Percentiles rank a stretch among this genome's conserved stretches.
These are phyloP conservation scores for Alternaria alternata DNA, from an alignment of 2,329 filamentous ascomycete genomes.

Conservation along the genomic window DNA sequence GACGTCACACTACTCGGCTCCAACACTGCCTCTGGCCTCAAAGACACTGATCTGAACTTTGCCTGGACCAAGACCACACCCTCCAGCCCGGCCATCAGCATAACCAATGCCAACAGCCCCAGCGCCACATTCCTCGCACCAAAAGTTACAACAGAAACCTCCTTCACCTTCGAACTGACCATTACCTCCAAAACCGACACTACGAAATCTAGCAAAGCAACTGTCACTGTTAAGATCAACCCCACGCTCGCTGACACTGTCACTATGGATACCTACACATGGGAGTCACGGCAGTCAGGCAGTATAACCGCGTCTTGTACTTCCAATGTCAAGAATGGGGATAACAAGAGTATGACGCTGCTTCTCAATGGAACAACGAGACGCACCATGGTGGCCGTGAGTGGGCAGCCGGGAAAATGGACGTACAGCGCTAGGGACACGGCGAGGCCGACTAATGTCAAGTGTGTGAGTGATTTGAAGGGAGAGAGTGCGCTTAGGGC, in stretches of 20 bases:
- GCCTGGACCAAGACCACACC: conserved; percentile 43
- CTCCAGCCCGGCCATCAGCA: conserved; percentile 24
- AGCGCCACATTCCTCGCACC: conserved; percentile 37
- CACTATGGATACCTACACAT: conserved; percentile 45
- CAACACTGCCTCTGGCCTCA: conserved; percentile 34
- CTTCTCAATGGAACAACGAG: conserved; percentile 34
- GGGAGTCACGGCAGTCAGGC: conserved; percentile 39
- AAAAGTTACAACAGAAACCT: conserved; percentile 27
- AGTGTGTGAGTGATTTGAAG: conserved; percentile 35
- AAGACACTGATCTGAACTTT: conserved; percentile 39
- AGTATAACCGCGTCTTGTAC: conserved; percentile 44
- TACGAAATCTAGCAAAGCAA: conserved; percentile 33
- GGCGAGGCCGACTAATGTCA: conserved; percentile 40
- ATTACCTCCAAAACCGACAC: conserved; percentile 38
- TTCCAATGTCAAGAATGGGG: conserved; percentile 47
- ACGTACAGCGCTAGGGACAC: conserved; percentile 34
- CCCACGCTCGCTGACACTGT: conserved; percentile 39
- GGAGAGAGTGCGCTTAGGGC: conserved; percentile 34
- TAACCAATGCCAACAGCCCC: conserved; percentile 31
- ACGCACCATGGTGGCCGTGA: conserved; percentile 30
- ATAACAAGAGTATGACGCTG: conserved; percentile 41
- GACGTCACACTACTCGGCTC: conserved; percentile 39
- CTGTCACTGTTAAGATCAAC: conserved; percentile 40
- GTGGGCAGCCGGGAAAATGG: conserved; percentile 38
- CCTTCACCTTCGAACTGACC: conserved; percentile 41